These are phyloP conservation scores for Suillus subaureus DNA, from an alignment of 768 basidiomycete species.

Conservation along the genomic window DNA sequence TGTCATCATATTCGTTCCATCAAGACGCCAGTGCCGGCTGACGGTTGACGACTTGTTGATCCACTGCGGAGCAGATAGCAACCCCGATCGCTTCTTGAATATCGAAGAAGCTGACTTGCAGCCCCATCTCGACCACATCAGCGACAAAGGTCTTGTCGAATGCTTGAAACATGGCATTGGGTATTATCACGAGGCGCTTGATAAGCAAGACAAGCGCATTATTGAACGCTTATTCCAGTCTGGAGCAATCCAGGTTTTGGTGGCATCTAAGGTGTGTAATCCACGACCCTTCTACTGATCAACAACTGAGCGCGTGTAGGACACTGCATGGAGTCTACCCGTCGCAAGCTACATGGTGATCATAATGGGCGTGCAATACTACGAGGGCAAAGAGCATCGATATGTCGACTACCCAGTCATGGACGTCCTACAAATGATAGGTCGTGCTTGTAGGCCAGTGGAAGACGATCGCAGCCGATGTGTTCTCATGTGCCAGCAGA, in stretches of 20 bases:
- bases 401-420: constrained; percentile 98
- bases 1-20: constrained; percentile 91
- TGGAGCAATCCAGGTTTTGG: constrained; percentile 91
- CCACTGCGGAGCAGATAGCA: constrained; percentile 86
- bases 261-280: constrained; percentile 82
- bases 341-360: constrained; percentile 97
- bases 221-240: constrained; percentile 91
- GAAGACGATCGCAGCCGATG: constrained; percentile 92
- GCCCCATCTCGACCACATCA: constrained; percentile 85
- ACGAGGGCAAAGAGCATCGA: constrained; percentile 96
- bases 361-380: constrained; percentile 98
- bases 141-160: constrained; percentile 74
- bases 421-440: constrained; percentile 99
- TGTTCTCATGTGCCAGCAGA: constrained; percentile 97
- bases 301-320: constrained; percentile 45
- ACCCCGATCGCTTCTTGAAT: constrained; percentile 86
- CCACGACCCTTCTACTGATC: background rate
- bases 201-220: constrained; percentile 90
- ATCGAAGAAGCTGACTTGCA: constrained; percentile 81
- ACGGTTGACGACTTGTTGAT: constrained; percentile 90
- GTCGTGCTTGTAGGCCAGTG: constrained; percentile 89
- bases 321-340: constrained; percentile 95
- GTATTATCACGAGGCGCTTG: constrained; percentile 93
- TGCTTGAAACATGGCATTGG: constrained; percentile 89
- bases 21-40: constrained; percentile 89